These are phyloP conservation scores for Thermoascus crustaceus DNA, from an alignment of 2,329 filamentous ascomycete species.

Conservation along the genomic window DNA sequence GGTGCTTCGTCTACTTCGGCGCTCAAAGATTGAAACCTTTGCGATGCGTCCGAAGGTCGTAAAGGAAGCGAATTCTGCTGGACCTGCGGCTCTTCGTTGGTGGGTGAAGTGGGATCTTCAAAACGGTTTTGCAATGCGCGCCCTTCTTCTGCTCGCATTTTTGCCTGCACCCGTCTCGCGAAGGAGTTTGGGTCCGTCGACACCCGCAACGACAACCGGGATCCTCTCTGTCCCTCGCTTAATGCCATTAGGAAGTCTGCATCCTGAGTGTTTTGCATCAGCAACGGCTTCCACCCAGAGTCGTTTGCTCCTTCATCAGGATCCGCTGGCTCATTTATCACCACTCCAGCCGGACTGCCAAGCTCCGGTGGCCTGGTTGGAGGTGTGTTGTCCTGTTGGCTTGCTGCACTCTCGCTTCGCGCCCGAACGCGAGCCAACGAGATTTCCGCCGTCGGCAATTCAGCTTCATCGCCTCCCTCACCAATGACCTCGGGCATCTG, in stretches of 20 bases:
- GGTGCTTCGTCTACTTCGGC: slow-evolving; percentile 16
- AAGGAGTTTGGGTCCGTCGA: slow-evolving; percentile 38
- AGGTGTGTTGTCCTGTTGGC: slow-evolving; percentile 30
- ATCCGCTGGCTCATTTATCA: slow-evolving; percentile 11
- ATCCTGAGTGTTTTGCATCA: slow-evolving; percentile 28
- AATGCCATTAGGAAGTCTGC: slow-evolving; percentile 30
- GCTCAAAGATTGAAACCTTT: slow-evolving; percentile 19
- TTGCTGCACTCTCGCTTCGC: slow-evolving; percentile 20
- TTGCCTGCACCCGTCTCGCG: slow-evolving; percentile 40
- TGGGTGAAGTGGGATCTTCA: slow-evolving; percentile 24
- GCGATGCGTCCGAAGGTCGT: slow-evolving; percentile 18
- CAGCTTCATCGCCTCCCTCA: slow-evolving; percentile 81
- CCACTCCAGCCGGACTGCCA: slow-evolving; percentile 4
- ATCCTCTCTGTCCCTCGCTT: slow-evolving; percentile 20
- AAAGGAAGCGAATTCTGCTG: slow-evolving; percentile 11
- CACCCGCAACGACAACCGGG: slow-evolving; percentile 31
- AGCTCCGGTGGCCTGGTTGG: slow-evolving; percentile 17
- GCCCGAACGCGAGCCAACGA: slow-evolving; percentile 39
- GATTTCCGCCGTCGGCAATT: slow-evolving; percentile 63
- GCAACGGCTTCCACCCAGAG: slow-evolving; percentile 18
- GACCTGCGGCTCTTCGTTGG: slow-evolving; percentile 15
- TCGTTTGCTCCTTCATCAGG: slow-evolving; percentile 10
- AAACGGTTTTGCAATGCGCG: slow-evolving; percentile 40
- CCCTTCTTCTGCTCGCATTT: slow-evolving; percentile 47
- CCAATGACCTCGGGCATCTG: slow-evolving; percentile 74